Evolutionary conservation across 306 rosid genomes (phyloP), one percentile per base, ranked within the genome.

Genomic region (Cicer arietinum): DNA sequence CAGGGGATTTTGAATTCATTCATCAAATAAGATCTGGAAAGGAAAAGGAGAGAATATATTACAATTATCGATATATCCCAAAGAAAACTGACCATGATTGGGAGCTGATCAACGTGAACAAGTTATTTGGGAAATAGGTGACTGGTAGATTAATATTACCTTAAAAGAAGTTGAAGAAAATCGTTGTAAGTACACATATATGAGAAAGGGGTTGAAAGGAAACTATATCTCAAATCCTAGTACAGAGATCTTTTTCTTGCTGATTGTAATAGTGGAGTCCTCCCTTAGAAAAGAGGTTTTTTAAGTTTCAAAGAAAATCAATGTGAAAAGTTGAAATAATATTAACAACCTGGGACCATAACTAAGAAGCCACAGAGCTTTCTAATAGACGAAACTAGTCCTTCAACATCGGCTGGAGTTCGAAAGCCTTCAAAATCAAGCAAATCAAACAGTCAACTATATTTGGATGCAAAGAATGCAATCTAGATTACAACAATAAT

Each of bases 341-440:
- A 51, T 69, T 40, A 51, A 71, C 76, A 63, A 94, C 98, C 98
- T 86, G 98, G 98, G 81, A 90, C 85, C 86, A 90, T 79, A 81
- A 94, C 78, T 86, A 94, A 90, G 83, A 91, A 85, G 79, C 98
- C 74, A 67, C 96, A 90, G 67, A 94, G 76, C 79, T 91, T 94
- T 84, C 84, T 73, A 79, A 90, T 78, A 50, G 93, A 89, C 69
- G 92, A 94, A 73, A 86, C 86, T 77, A 90, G 71, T 37, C 88
- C 86, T 69, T 89, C 96, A 80, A 83, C 78, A 65, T 91, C 98
- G 76, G 58, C 65, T 46, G 79, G 82, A 71, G 84, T 65, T 68
- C 74, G 85, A 60, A 74, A 74, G 83, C 94, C 98, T 94, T 54
- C 53, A 86, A 69, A 83, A 85, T 62, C 73, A 71, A 84, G 83